These are phyloP conservation scores for Plasmodium falciparum DNA, from an alignment of 169 alveolate genomes.

Conservation along the genomic window DNA sequence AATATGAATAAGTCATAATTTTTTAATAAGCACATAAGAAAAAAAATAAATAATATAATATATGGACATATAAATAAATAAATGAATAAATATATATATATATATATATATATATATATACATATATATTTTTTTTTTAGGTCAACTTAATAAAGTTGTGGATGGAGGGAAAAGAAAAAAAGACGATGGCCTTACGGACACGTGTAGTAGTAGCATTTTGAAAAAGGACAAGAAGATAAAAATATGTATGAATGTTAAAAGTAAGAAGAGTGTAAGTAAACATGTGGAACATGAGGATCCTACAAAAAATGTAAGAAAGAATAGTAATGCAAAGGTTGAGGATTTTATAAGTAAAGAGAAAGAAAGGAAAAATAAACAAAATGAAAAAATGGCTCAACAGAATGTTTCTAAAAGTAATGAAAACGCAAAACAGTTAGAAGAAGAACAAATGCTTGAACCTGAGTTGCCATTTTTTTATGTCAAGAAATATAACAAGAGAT, in stretches of 20 bases:
- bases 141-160: background rate
- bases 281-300: background rate
- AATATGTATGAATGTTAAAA: slow-evolving; percentile 54
- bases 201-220: slow-evolving; percentile 51
- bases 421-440: background rate
- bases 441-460: slow-evolving; percentile 46
- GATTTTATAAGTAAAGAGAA: slow-evolving; percentile 10
- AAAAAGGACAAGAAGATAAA: slow-evolving; percentile 43
- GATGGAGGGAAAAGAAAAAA: slow-evolving; percentile 24
- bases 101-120: background rate
- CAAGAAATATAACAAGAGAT: slow-evolving; percentile 66
- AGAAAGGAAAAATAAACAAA: slow-evolving; percentile 1
- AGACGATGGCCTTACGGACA: slow-evolving; percentile 23
- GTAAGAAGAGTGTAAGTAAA: slow-evolving; percentile 8
- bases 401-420: slow-evolving; percentile 1
- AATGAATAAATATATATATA: background rate
- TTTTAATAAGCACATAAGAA: too few species aligned
- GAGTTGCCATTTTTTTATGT: slow-evolving; percentile 81
- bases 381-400: background rate
- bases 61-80: too few species aligned
- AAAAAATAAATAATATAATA: too few species aligned
- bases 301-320: background rate
- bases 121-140: background rate
- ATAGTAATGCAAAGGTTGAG: background rate
- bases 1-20: too few species aligned